Conservation (phyloP, 768 basidiomycete genomes). For the Arthromyces matolae region DNA sequence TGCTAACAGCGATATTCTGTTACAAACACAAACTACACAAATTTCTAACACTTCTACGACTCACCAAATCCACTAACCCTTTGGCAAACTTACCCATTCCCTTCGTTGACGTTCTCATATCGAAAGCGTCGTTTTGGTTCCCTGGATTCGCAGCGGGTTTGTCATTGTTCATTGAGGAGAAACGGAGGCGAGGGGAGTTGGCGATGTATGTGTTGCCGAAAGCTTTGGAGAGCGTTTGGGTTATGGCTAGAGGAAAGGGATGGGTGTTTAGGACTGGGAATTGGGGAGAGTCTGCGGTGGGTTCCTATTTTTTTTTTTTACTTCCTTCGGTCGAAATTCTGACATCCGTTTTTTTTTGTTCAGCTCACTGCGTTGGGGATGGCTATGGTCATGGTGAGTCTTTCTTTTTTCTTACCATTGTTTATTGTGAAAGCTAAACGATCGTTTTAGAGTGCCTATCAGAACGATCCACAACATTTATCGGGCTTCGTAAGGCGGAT, state of each 20-base stretch:
- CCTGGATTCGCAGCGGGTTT: conserved; percentile 73
- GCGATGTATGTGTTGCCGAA: conserved; percentile 92
- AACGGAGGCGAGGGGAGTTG: conserved; percentile 81
- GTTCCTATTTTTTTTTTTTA: conserved; percentile 22
- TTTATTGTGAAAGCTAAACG: neutral
- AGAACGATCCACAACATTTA: conserved; percentile 77
- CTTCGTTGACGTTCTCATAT: conserved; percentile 54
- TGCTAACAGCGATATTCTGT: conserved; percentile 54
- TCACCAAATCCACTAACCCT: conserved; percentile 23
- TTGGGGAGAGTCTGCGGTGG: conserved; percentile 63
- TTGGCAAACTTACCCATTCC: conserved; percentile 39
- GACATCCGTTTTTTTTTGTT: conserved; percentile 9
- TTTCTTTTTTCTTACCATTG: neutral
- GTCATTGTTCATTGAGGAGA: conserved; percentile 83
- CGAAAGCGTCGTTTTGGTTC: conserved; percentile 71
- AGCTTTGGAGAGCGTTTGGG: conserved; percentile 88
- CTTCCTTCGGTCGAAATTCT: conserved; percentile 2
- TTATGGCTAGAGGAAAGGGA: conserved; percentile 69
- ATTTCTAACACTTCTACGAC: conserved; percentile 34
- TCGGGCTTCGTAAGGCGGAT: conserved; percentile 78
- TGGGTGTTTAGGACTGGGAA: conserved; percentile 69
- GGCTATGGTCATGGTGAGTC: conserved; percentile 85
- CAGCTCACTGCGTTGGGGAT: conserved; percentile 75
- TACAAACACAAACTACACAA: conserved; percentile 58
- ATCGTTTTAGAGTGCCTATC: conserved; percentile 64